Conservation (phyloP, 2,329 filamentous ascomycete species). For the Didymella keratinophila region DNA sequence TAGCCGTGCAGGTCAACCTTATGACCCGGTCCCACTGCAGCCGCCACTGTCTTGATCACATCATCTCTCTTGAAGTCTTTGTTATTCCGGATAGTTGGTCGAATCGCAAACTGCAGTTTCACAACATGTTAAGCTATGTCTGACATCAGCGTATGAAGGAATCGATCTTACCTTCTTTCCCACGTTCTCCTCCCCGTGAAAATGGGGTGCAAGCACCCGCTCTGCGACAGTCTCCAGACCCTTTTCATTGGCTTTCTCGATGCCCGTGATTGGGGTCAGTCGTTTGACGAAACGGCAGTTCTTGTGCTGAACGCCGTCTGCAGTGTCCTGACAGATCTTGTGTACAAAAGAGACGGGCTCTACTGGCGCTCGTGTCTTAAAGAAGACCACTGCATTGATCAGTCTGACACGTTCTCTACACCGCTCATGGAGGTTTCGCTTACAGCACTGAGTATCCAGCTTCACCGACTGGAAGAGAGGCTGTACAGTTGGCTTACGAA, state of each 20-base stretch:
- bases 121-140: slow-evolving; percentile 27
- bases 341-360: slow-evolving; percentile 69
- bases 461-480: slow-evolving; percentile 62
- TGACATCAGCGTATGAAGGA: slow-evolving; percentile 10
- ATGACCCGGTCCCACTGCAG: slow-evolving; percentile 70
- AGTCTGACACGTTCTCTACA: slow-evolving; percentile 15
- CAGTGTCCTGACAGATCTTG: slow-evolving; percentile 64
- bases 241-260: slow-evolving; percentile 72
- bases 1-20: slow-evolving; percentile 80
- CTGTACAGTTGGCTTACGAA: slow-evolving; percentile 61
- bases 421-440: slow-evolving; percentile 28
- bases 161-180: slow-evolving; percentile 60
- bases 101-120: slow-evolving; percentile 75
- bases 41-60: slow-evolving; percentile 76
- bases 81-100: slow-evolving; percentile 78
- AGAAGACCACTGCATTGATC: slow-evolving; percentile 61
- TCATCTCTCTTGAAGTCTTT: slow-evolving; percentile 70
- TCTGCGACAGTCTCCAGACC: slow-evolving; percentile 71
- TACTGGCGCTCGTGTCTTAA: slow-evolving; percentile 63
- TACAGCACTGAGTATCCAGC: slow-evolving; percentile 64
- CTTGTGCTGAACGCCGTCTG: slow-evolving; percentile 59
- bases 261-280: slow-evolving; percentile 65
- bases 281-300: slow-evolving; percentile 67
- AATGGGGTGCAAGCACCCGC: slow-evolving; percentile 69
- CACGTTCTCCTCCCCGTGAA: slow-evolving; percentile 61